Evolutionary conservation across 2,329 filamentous ascomycete genomes (phyloP).

Genomic region (Lachnellula suecica): DNA sequence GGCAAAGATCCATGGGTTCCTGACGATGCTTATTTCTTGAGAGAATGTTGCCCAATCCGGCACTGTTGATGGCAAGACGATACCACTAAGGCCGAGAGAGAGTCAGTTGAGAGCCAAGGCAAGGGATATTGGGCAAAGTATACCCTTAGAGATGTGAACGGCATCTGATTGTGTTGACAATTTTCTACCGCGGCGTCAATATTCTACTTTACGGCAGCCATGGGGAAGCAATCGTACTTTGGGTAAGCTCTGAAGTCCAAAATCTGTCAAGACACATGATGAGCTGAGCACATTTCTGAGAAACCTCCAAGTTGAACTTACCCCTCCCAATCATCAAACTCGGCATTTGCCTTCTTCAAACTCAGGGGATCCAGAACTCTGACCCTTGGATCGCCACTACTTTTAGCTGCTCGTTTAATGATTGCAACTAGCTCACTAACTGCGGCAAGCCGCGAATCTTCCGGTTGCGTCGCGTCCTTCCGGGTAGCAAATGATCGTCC

Average conservation of each 20-base stretch:
- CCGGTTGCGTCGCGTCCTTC: conserved; percentile 15
- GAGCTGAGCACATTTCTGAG: background rate
- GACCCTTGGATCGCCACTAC: conserved; percentile 20
- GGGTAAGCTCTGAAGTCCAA: background rate
- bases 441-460: conserved; percentile 20
- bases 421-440: conserved; percentile 24
- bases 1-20: background rate
- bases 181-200: conserved; percentile 12
- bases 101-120: background rate
- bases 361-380: conserved; percentile 14
- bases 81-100: conserved; percentile 5
- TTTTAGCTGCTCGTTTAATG: conserved; percentile 16
- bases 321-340: conserved; percentile 25
- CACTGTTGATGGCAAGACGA: conserved; percentile 13
- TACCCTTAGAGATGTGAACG: conserved; percentile 25
- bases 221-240: background rate
- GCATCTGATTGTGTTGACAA: conserved; percentile 24
- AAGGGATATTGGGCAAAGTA: background rate
- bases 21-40: conserved; percentile 1
- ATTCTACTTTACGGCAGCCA: background rate
- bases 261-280: background rate
- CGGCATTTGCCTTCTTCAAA: conserved; percentile 18
- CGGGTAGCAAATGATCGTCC: conserved; percentile 17
- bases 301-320: conserved; percentile 4
- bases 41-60: conserved; percentile 6